Conservation (phyloP, 768 basidiomycete genomes). For the Phylloporus scabripes region DNA sequence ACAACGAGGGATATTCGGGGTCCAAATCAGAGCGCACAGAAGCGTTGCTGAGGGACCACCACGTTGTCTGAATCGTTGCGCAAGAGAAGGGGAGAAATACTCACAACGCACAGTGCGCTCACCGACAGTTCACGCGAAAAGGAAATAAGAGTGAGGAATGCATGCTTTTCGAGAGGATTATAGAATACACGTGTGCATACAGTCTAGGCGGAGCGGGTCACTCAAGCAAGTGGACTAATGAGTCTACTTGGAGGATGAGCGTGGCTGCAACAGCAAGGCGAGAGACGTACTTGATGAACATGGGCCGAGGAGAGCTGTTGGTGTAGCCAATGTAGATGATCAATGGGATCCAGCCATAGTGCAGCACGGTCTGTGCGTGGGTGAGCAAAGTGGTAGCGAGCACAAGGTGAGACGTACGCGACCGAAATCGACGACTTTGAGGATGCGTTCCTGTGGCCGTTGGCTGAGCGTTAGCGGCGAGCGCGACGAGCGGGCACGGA, state of each 20-base stretch:
- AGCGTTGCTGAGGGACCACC: slow-evolving; percentile 43
- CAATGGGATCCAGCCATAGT: slow-evolving; percentile 95
- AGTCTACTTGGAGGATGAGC: slow-evolving; percentile 46
- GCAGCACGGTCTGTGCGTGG: slow-evolving; percentile 65
- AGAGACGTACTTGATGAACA: slow-evolving; percentile 86
- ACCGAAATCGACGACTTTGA: slow-evolving; percentile 73
- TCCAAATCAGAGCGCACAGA: slow-evolving; percentile 6
- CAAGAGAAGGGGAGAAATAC: slow-evolving; percentile 5
- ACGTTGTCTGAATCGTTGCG: slow-evolving; percentile 59
- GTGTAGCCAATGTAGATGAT: slow-evolving; percentile 96
- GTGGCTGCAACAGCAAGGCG: background rate
- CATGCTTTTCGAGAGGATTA: slow-evolving; percentile 22
- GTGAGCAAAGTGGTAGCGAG: slow-evolving; percentile 1
- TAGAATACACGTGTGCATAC: slow-evolving; percentile 23
- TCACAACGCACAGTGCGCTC: slow-evolving; percentile 22
- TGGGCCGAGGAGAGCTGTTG: slow-evolving; percentile 88
- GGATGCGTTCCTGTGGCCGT: slow-evolving; percentile 59
- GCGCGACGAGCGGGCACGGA: slow-evolving; percentile 26
- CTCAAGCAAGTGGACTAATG: slow-evolving; percentile 88
- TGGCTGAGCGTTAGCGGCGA: background rate
- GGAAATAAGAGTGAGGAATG: slow-evolving; percentile 1
- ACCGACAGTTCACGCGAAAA: background rate
- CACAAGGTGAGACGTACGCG: slow-evolving; percentile 50
- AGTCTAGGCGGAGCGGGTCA: slow-evolving; percentile 9
- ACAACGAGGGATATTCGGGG: slow-evolving; percentile 30